A percentile compares a stretch with the other conserved stretches of the same genome.
These are phyloP conservation scores for Saccharomyces mikatae DNA, from an alignment of 805 yeast genomes.

Conservation along the genomic window DNA sequence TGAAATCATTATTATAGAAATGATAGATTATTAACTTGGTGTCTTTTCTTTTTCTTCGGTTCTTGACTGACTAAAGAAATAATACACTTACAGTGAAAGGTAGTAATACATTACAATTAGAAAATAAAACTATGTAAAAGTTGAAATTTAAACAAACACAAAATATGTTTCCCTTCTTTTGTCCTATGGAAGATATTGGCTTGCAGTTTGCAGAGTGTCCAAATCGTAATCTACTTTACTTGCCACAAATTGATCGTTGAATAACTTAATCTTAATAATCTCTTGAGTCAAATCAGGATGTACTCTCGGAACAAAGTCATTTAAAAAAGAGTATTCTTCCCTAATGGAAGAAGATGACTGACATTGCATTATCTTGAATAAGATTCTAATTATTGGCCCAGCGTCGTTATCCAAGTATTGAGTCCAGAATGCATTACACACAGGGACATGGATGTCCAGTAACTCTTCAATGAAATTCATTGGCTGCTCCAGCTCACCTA, in stretches of 20 bases:
- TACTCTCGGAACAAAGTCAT: slow-evolving; percentile 8
- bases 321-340: slow-evolving; percentile 10
- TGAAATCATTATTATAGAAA: not conserved
- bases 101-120: not conserved
- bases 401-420: slow-evolving; percentile 10
- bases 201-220: slow-evolving; percentile 15
- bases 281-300: slow-evolving; percentile 12
- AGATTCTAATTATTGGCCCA: slow-evolving; percentile 7
- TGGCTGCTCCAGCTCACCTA: not conserved
- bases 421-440: slow-evolving; percentile 17
- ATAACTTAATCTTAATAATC: slow-evolving; percentile 13
- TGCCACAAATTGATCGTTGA: slow-evolving; percentile 14
- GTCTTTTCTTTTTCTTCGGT: not conserved
- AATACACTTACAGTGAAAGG: not conserved
- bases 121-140: not conserved
- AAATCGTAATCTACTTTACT: slow-evolving; percentile 17
- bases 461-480: slow-evolving; percentile 12
- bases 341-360: slow-evolving; percentile 9
- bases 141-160: not conserved
- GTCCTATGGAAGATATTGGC: slow-evolving; percentile 7
- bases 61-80: not conserved
- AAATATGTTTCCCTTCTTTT: not conserved
- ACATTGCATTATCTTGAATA: slow-evolving; percentile 10
- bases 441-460: slow-evolving; percentile 15
- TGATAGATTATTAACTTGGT: not conserved